phyloP scores from a whole-genome alignment of 2,329 filamentous ascomycete genomes.

The Didymella arachidicola region DNA sequence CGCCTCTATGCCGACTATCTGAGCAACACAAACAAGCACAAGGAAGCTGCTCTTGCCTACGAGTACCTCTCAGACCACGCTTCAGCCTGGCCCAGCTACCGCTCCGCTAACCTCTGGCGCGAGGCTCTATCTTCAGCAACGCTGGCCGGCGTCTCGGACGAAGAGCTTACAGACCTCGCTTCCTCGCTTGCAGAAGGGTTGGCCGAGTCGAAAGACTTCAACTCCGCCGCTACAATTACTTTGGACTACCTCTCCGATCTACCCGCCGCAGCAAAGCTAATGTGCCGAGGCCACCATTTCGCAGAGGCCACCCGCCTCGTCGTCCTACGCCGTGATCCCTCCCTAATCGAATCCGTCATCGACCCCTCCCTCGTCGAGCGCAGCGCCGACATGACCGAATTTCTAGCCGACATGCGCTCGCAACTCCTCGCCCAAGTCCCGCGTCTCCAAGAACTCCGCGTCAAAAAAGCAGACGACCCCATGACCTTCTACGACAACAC shows the following conservation, averaged over 20 bases:
- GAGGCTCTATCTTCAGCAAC: slow-evolving; percentile 85
- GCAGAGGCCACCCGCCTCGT: slow-evolving; percentile 85
- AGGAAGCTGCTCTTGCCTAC: slow-evolving; percentile 88
- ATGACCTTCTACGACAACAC: slow-evolving; percentile 84
- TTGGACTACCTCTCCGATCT: slow-evolving; percentile 81
- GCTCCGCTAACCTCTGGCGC: slow-evolving; percentile 85
- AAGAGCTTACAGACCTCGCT: slow-evolving; percentile 73
- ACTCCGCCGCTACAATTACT: slow-evolving; percentile 79
- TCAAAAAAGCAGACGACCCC: slow-evolving; percentile 83
- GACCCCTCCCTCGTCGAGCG: slow-evolving; percentile 83
- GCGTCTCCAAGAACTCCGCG: slow-evolving; percentile 80
- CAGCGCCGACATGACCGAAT: slow-evolving; percentile 82
- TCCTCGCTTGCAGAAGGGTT: slow-evolving; percentile 77
- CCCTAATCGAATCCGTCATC: slow-evolving; percentile 72
- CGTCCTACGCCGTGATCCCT: slow-evolving; percentile 64
- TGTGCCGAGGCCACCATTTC: slow-evolving; percentile 89
- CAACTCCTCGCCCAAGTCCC: slow-evolving; percentile 87
- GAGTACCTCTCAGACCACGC: slow-evolving; percentile 80
- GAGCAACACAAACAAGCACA: slow-evolving; percentile 75
- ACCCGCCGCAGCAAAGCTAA: slow-evolving; percentile 72
- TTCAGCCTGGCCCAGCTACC: slow-evolving; percentile 82
- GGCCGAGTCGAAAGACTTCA: slow-evolving; percentile 83
- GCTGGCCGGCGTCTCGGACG: slow-evolving; percentile 64
- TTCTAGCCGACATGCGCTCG: slow-evolving; percentile 89
- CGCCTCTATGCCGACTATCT: slow-evolving; percentile 81